A percentile compares a stretch with the other conserved stretches of the same genome.
phyloP scores from a whole-genome alignment of 23 red algal genomes.

The Chondrus crispus region DNA sequence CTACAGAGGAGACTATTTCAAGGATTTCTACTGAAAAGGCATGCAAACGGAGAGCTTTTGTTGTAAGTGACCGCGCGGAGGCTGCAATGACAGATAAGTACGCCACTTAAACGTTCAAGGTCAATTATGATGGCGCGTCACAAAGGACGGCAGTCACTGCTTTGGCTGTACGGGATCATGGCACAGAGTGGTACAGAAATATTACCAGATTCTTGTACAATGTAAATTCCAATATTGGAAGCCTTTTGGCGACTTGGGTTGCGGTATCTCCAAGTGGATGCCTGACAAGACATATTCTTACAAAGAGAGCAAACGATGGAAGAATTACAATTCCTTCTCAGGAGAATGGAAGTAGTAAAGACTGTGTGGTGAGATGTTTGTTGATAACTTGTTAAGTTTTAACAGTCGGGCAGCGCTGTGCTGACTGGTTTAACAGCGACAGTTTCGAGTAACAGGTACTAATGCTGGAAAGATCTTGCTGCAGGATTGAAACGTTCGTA shows the following conservation, averaged over 20 bases:
- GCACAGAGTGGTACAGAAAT: background rate
- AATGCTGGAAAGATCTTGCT: background rate
- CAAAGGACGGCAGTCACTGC: background rate
- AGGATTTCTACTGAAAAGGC: background rate
- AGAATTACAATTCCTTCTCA: background rate
- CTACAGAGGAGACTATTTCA: background rate
- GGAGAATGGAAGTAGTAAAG: background rate
- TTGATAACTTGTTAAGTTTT: background rate
- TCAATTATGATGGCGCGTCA: background rate
- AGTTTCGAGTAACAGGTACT: constrained; percentile 7
- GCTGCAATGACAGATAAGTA: background rate
- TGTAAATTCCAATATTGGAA: background rate
- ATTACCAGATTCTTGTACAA: background rate
- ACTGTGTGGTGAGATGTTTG: background rate
- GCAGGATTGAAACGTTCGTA: background rate
- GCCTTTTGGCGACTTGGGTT: background rate
- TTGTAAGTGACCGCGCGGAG: background rate
- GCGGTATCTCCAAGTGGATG: background rate
- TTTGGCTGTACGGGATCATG: background rate
- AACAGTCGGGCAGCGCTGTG: background rate
- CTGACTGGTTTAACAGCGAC: background rate
- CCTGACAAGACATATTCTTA: background rate
- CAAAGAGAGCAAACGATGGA: background rate
- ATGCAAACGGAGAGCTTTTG: background rate
- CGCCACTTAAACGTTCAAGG: background rate